These are phyloP conservation scores for Setomelanomma holmii DNA, from an alignment of 2,329 filamentous ascomycete genomes.

Conservation along the genomic window DNA sequence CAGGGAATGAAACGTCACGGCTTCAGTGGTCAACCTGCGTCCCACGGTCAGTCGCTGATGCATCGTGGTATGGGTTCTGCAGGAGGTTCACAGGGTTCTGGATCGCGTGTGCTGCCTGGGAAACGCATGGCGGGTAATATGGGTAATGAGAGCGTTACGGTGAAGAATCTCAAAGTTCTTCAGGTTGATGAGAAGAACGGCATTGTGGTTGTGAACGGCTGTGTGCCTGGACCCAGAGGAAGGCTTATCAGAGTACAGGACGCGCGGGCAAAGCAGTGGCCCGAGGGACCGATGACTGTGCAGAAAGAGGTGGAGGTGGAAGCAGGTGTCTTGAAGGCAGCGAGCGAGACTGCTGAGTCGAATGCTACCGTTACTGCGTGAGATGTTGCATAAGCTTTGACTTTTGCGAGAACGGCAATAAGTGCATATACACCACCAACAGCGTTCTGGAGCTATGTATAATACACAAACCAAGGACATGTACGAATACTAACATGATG, in stretches of 20 bases:
- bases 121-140: conserved; percentile 99
- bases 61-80: conserved; percentile 91
- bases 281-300: conserved; percentile 54
- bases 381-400: not conserved
- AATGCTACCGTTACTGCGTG: conserved; percentile 11
- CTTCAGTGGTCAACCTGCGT: conserved; percentile 85
- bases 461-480: not conserved
- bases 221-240: conserved; percentile 87
- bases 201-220: conserved; percentile 83
- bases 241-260: conserved; percentile 86
- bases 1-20: conserved; percentile 94
- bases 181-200: conserved; percentile 87
- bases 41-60: conserved; percentile 93
- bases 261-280: conserved; percentile 85
- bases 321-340: conserved; percentile 5
- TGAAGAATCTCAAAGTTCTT: conserved; percentile 90
- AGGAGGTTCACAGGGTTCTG: conserved; percentile 88
- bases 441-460: no score
- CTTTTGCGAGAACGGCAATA: not conserved
- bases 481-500: not conserved
- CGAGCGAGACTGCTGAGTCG: conserved; percentile 13
- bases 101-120: conserved; percentile 89
- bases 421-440: not conserved
- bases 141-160: conserved; percentile 86
- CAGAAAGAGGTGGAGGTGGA: conserved; percentile 26